Evolutionary conservation across 2,329 filamentous ascomycete genomes (phyloP), one percentile per base, ranked within the genome.

Genomic region (Canariomyces notabilis): DNA sequence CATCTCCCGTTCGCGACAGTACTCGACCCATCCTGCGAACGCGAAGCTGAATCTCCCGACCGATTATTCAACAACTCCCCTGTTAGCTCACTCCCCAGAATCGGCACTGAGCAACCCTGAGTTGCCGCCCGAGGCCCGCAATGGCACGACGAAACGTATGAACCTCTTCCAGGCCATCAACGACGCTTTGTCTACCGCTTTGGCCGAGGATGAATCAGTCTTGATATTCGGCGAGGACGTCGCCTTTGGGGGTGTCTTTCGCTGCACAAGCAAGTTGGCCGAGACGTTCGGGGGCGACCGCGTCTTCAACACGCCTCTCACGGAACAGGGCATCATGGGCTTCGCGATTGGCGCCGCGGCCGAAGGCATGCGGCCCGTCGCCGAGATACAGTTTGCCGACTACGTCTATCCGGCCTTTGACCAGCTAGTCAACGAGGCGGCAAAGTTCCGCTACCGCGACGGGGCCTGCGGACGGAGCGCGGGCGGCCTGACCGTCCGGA

Each of bases 161-260:
- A 97, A 97, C 68, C 77, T 96, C 31, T 96, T 93, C 70, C 89
- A 95, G 64, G 85, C 93, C 41, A 82, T 98, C 72, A 97, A 97
- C 64, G 83, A 91, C 55, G 90, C 91, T 9, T 75, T 98, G 18
- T 80, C 86, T 18, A 87, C 85, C 49, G 88, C 91, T 19, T 76
- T 98, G 21, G 80, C 85, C 14, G 80, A 84, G 29, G 90, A 96
- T 59, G 88, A 95, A 54, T 82, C 84, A 15, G 89, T 95, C 18
- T 72, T 97, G 46, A 76, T 98, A 8, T 98, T 98, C 60, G 93
- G 93, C 34, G 93, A 98, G 67, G 93, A 98, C 63, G 89, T 98
- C 6, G 88, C 93, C 12, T 98, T 98, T 48, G 93, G 93, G 34
- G 93, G 93, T 44, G 93, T 98, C 14, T 98, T 98, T 62, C 80